A percentile compares a stretch with the other conserved stretches of the same genome.
Evolutionary conservation across 805 yeast species (phyloP).

Genomic region (Yarrowia yakushimensis): DNA sequence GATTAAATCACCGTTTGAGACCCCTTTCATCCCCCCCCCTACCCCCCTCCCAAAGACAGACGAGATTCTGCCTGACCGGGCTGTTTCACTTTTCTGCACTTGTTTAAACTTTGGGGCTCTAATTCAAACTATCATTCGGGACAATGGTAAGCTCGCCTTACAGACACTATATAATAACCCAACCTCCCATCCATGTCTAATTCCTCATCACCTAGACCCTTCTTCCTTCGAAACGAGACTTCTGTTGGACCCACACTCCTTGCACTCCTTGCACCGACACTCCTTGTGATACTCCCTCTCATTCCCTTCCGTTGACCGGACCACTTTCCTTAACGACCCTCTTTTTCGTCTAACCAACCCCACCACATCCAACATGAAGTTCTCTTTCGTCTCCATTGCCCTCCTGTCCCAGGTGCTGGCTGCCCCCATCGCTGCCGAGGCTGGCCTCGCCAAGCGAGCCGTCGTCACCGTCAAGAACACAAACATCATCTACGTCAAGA

Average conservation of each 20-base stretch:
- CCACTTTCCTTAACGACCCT: slow-evolving; percentile 21
- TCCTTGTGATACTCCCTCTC: not conserved
- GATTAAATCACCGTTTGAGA: too few relatives aligned
- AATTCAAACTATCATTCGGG: not conserved
- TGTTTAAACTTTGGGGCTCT: not conserved
- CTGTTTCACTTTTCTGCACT: not conserved
- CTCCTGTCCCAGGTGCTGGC: slow-evolving; percentile 12
- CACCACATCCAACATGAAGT: slow-evolving; percentile 18
- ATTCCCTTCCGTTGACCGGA: slow-evolving; percentile 16
- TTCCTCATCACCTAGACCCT: too few relatives aligned
- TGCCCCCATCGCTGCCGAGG: slow-evolving; percentile 24
- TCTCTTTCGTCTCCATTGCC: slow-evolving; percentile 21
- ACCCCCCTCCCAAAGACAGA: too few relatives aligned
- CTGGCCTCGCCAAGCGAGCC: slow-evolving; percentile 27
- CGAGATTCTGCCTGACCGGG: too few relatives aligned
- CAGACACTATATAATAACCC: not conserved
- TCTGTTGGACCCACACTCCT: slow-evolving; percentile 15
- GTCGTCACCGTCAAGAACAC: slow-evolving; percentile 27
- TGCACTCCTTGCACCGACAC: slow-evolving; percentile 19
- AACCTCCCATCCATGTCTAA: too few relatives aligned
- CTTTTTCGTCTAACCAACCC: not conserved
- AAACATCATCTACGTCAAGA: slow-evolving; percentile 30
- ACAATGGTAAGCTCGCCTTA: not conserved
- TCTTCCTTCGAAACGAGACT: slow-evolving; percentile 6
- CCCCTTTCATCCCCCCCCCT: too few relatives aligned